Evolutionary conservation across 306 rosid genomes (phyloP).

Genomic region (Pterocarpus macrocarpus): DNA sequence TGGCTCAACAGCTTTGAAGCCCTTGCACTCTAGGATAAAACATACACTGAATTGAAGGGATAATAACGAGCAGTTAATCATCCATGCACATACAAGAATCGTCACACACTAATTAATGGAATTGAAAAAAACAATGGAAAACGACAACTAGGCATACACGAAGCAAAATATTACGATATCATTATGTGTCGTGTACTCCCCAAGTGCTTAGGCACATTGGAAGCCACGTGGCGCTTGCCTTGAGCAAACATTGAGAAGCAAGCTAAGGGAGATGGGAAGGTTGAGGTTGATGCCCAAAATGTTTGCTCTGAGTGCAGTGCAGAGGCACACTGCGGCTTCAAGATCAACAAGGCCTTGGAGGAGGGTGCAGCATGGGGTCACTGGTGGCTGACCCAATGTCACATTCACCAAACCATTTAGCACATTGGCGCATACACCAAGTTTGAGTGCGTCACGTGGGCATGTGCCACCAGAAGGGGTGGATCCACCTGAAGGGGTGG

Average conservation of each 20-base stretch:
- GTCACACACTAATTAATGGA: background rate
- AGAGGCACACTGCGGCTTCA: conserved; percentile 82
- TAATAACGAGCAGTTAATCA: background rate
- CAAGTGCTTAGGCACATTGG: conserved; percentile 57
- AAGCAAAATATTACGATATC: no score
- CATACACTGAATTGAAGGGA: background rate
- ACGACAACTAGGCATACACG: no score
- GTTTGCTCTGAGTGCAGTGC: conserved; percentile 80
- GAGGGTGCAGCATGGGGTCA: conserved; percentile 71
- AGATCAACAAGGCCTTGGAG: conserved; percentile 74
- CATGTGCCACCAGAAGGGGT: conserved; percentile 51
- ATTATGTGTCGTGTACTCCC: no score
- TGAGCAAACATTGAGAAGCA: conserved; percentile 79
- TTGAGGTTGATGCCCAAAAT: conserved; percentile 75
- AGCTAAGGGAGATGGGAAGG: conserved; percentile 69
- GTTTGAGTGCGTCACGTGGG: conserved; percentile 70
- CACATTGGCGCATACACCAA: conserved; percentile 71
- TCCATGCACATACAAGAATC: background rate
- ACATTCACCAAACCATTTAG: conserved; percentile 65
- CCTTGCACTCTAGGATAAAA: no score
- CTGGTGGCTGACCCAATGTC: conserved; percentile 68
- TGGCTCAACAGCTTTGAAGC: no score
- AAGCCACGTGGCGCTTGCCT: conserved; percentile 52
- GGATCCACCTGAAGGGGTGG: background rate
- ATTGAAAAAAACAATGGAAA: no score